phyloP scores from a whole-genome alignment of 225 moss, liverwort and hornwort genomes.

The Lunularia cruciata region DNA sequence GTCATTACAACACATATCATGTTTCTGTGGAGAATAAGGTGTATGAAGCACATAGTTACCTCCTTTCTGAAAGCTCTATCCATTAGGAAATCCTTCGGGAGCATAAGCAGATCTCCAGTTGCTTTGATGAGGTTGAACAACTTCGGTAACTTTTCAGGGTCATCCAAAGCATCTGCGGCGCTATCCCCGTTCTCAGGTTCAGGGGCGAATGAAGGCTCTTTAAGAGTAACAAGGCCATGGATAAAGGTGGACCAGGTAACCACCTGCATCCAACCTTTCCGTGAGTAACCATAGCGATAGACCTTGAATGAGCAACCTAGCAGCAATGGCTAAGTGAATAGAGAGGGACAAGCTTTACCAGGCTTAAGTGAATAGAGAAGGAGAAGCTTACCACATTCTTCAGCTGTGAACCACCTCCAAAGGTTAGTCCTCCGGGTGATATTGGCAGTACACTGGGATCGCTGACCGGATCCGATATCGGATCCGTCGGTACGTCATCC shows the following conservation, averaged over 20 bases:
- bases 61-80: constrained; percentile 77
- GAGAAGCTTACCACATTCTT: constrained; percentile 79
- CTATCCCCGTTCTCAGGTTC: constrained; percentile 43
- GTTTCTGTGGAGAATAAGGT: neutral
- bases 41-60: constrained; percentile 27
- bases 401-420: constrained; percentile 83
- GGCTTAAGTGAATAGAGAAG: too few species aligned
- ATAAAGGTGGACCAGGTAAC: constrained; percentile 94
- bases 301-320: neutral
- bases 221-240: constrained; percentile 56
- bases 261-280: constrained; percentile 47
- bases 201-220: constrained; percentile 53
- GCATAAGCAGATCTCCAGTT: constrained; percentile 69
- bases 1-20: neutral
- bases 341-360: neutral
- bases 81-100: constrained; percentile 83
- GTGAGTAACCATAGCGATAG: neutral
- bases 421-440: constrained; percentile 66
- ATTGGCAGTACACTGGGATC: constrained; percentile 89
- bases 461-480: constrained; percentile 77
- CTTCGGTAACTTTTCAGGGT: constrained; percentile 35
- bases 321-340: neutral
- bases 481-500: constrained; percentile 84
- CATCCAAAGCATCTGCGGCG: constrained; percentile 31
- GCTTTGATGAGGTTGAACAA: constrained; percentile 64